These are phyloP conservation scores for Trichosanthes truncata DNA, from an alignment of 306 rosid genomes.

Conservation along the genomic window DNA sequence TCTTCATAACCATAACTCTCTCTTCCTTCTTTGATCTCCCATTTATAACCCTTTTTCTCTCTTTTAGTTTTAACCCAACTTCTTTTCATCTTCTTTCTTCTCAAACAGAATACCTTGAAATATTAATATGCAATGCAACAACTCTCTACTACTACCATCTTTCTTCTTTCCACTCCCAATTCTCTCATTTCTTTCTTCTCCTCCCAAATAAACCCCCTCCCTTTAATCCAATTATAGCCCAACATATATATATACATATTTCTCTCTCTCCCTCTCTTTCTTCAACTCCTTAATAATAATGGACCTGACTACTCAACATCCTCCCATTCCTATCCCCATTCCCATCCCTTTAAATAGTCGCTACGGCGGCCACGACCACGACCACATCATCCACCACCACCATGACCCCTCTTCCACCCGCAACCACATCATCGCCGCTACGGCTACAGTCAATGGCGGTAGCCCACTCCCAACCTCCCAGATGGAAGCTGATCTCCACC, in stretches of 20 bases:
- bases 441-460: not conserved
- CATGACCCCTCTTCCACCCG: conserved; percentile 20
- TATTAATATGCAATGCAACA: not conserved
- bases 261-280: not conserved
- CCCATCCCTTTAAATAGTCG: conserved; percentile 42
- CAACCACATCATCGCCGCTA: conserved; percentile 25
- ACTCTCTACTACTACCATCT: not conserved
- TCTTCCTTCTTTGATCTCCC: not conserved
- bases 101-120: no score
- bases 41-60: not conserved
- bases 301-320: conserved; percentile 47
- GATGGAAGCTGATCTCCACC: not conserved
- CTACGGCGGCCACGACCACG: conserved; percentile 27
- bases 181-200: not conserved
- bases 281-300: conserved; percentile 9
- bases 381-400: conserved; percentile 29
- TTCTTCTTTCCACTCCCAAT: not conserved
- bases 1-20: conserved; percentile 14
- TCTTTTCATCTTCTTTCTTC: not conserved
- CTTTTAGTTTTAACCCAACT: no score
- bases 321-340: conserved; percentile 35
- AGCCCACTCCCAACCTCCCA: not conserved
- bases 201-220: not conserved
- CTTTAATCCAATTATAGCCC: not conserved
- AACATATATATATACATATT: not conserved